These are phyloP conservation scores for Macrophomina phaseolina DNA, from an alignment of 2,329 filamentous ascomycete genomes.

Conservation along the genomic window DNA sequence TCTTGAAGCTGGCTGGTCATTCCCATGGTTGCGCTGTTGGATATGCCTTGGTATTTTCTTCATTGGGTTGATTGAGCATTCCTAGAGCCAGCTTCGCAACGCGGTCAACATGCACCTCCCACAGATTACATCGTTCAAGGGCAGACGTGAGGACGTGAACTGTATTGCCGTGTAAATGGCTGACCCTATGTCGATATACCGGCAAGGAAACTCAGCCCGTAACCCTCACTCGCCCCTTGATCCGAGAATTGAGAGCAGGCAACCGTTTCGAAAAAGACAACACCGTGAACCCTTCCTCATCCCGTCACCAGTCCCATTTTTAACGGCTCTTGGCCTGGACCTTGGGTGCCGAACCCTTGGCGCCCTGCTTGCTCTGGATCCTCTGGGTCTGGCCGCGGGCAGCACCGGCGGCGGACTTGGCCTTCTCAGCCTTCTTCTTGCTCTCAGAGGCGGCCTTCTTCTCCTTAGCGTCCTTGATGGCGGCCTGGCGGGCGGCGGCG, in stretches of 20 bases:
- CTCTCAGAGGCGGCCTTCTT: slow-evolving; percentile 89
- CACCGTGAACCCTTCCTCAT: slow-evolving; percentile 27
- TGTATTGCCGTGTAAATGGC: slow-evolving; percentile 28
- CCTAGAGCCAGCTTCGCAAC: slow-evolving; percentile 2
- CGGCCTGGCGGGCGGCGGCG: slow-evolving; percentile 82
- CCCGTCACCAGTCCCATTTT: slow-evolving; percentile 39
- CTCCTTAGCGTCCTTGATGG: slow-evolving; percentile 98
- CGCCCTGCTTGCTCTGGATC: slow-evolving; percentile 95
- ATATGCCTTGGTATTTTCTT: slow-evolving; percentile 13
- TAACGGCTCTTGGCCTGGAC: slow-evolving; percentile 86
- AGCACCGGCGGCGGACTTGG: slow-evolving; percentile 79
- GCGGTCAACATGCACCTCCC: slow-evolving; percentile 1
- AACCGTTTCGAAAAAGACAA: slow-evolving; percentile 28
- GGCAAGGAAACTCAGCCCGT: slow-evolving; percentile 26
- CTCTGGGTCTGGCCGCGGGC: slow-evolving; percentile 78
- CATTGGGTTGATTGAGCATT: background rate
- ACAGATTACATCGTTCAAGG: background rate
- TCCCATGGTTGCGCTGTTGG: background rate
- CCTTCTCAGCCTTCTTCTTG: slow-evolving; percentile 99
- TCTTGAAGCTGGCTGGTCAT: background rate
- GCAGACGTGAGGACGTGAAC: slow-evolving; percentile 27
- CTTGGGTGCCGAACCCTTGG: slow-evolving; percentile 89
- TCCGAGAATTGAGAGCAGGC: slow-evolving; percentile 26
- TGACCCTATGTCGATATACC: slow-evolving; percentile 28
- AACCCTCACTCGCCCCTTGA: slow-evolving; percentile 18